Evolutionary conservation across 192 early-diverging fungal species (phyloP).

Genomic region (Umbelopsis sp.): DNA sequence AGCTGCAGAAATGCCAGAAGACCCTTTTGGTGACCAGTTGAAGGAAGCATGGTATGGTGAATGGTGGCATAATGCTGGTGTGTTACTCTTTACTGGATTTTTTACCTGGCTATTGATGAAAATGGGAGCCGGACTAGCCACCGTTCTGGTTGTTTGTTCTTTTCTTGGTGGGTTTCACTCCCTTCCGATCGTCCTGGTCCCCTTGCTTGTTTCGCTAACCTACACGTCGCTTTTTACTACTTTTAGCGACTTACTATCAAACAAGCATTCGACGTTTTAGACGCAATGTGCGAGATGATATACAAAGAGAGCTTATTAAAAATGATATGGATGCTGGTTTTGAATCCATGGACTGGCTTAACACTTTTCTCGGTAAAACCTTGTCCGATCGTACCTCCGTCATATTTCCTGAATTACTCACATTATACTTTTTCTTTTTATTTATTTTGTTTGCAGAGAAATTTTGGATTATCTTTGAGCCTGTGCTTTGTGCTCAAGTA

Average conservation of each 20-base stretch:
- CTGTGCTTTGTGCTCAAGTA: constrained; percentile 66
- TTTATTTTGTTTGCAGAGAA: constrained; percentile 15
- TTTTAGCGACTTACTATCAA: constrained; percentile 55
- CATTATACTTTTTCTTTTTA: neutral
- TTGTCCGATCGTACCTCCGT: neutral
- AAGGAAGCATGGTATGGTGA: constrained; percentile 29
- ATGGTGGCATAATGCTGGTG: constrained; percentile 39
- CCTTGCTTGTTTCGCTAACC: neutral
- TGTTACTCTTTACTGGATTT: constrained; percentile 24
- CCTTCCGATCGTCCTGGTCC: neutral
- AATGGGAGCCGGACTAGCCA: constrained; percentile 23
- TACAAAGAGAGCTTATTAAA: constrained; percentile 51
- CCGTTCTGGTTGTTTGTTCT: constrained; percentile 22
- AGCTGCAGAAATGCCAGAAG: constrained; percentile 21
- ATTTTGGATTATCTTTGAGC: constrained; percentile 83
- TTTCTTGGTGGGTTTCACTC: constrained; percentile 27
- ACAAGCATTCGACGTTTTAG: constrained; percentile 56
- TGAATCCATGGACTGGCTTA: constrained; percentile 78
- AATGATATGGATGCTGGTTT: constrained; percentile 47
- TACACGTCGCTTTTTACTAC: neutral
- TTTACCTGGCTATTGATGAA: constrained; percentile 21
- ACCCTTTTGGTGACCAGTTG: constrained; percentile 22
- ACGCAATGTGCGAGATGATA: constrained; percentile 56
- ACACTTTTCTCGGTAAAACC: constrained; percentile 53
- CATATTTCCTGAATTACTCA: constrained; percentile 27